Base-by-base conservation (phyloP, 805 yeast species). In the Candida sakaeoensis region DNA sequence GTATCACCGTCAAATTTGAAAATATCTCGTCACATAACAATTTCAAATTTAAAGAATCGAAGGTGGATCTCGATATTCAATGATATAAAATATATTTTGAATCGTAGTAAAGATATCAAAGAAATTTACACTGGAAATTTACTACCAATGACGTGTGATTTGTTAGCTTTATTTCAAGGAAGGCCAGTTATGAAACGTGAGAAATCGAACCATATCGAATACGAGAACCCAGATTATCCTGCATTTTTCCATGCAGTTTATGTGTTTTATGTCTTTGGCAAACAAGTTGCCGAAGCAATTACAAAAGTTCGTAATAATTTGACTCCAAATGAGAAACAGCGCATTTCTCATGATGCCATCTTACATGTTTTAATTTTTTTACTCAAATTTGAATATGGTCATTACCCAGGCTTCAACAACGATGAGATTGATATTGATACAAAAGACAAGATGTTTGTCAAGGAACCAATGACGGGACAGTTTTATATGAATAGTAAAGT, bases 221-320 rank as follows among this genome's bases (percentile, higher is more conserved):
- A 85, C 56, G 99, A 91, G 55, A 81, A 80, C 33, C 86, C 85
- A 23, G 91, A 86, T 37, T 93, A 90, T 70, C 75, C 82, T 1
- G 74, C 79, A 2, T 82, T 73, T 51, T 83, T 83, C 56, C 83
- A 82, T 45, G 78, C 83, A 1, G 60, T 81, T 43, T 81, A 85
- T 39, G 85, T 80, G 3, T 71, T 86, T 0, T 72, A 82, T 8
- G 82, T 83, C 43, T 73, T 79, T 48, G 72, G 76, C 0, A 84
- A 79, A 43, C 65, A 65, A 43, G 62, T 79, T 9, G 74, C 81
- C 0, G 49, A 52, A 18, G 52, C 52, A 25, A 21, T 16, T 10
- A 10, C 30, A 15, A 31, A 19, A 19, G 14, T 23, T 13, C 28
- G n/a, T n/a, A n/a, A n/a, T n/a, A 19, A 15, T 27, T 36, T 27